A percentile compares a stretch with the other conserved stretches of the same genome.
These are phyloP conservation scores for Brassica juncea DNA, from an alignment of 345 rosid species.

Conservation along the genomic window DNA sequence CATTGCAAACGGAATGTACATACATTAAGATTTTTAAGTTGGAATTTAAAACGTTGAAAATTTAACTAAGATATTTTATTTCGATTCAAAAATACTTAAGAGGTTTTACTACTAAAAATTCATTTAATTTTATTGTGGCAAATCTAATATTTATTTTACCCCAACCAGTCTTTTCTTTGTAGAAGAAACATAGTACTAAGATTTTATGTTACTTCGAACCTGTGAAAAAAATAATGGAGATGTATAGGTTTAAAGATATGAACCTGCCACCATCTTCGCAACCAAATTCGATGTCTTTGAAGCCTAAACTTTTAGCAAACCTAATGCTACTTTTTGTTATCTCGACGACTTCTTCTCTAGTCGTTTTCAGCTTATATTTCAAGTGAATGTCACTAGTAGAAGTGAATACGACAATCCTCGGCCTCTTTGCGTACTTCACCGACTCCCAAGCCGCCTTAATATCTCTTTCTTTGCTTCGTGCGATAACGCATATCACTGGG, in stretches of 20 bases:
- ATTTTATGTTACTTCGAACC: not conserved
- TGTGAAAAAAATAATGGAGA: not conserved
- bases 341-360: conserved; percentile 65
- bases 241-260: not conserved
- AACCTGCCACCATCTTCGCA: conserved; percentile 94
- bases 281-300: conserved; percentile 75
- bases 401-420: conserved; percentile 71
- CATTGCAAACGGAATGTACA: no score
- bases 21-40: not conserved
- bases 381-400: conserved; percentile 87
- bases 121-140: not conserved
- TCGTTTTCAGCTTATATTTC: conserved; percentile 79
- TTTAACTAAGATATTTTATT: not conserved
- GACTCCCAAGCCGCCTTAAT: conserved; percentile 79
- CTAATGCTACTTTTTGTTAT: conserved; percentile 61
- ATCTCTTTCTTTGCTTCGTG: conserved; percentile 72
- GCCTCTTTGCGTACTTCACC: conserved; percentile 73
- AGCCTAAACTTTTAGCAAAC: conserved; percentile 72
- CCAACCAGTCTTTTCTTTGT: not conserved
- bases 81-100: not conserved
- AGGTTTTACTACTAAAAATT: not conserved
- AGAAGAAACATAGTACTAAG: not conserved
- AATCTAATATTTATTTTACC: not conserved
- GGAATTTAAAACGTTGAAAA: not conserved
- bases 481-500: conserved; percentile 82